Evolutionary conservation across 495 filamentous ascomycete species (phyloP), one percentile per base, ranked within the genome.

Genomic region (Penicillium herquei): DNA sequence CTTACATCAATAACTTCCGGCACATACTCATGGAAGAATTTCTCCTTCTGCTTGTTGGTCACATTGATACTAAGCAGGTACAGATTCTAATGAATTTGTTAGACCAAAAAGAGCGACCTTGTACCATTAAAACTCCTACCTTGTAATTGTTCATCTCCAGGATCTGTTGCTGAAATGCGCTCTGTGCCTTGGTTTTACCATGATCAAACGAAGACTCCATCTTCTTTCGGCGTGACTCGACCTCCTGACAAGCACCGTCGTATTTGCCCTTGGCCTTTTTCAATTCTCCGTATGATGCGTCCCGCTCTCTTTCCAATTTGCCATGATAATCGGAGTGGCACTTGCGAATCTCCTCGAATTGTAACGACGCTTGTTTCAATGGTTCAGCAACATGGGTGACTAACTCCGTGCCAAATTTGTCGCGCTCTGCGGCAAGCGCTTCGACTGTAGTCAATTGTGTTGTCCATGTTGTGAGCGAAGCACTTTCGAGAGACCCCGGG

Each of bases 121-220:
- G 3, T 37, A 14, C 8, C 9, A 40, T 6, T 9, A 1, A 41
- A 40, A 5, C 14, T 56, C 62, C 50, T 66, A 80, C 87, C 78
- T 99, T 99, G 64, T 89, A 83, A 67, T 98, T 98, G 70, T 90
- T 86, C 95, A 98, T 98, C 51, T 98, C 93, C 39, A 84, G 64
- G 39, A 92, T 76, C 69, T 98, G 92, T 64, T 94, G 89, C 63
- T 95, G 90, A 68, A 94, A 98, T 14, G 87, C 84, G 61, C 82
- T 84, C 69, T 96, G 90, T 7, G 95, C 92, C 73, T 98, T 99
- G 30, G 65, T 51, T 66, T 90, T 91, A 51, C 82, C 72, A 68
- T 92, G 86, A 69, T 98, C 95, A 58, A 92, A 94, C 18, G 90
- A 81, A 32, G 85, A 87, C 64, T 98, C 94, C 49, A 86, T 85